Base-by-base conservation (phyloP, 495 filamentous ascomycete genomes). In the Parmelia sp. region DNA sequence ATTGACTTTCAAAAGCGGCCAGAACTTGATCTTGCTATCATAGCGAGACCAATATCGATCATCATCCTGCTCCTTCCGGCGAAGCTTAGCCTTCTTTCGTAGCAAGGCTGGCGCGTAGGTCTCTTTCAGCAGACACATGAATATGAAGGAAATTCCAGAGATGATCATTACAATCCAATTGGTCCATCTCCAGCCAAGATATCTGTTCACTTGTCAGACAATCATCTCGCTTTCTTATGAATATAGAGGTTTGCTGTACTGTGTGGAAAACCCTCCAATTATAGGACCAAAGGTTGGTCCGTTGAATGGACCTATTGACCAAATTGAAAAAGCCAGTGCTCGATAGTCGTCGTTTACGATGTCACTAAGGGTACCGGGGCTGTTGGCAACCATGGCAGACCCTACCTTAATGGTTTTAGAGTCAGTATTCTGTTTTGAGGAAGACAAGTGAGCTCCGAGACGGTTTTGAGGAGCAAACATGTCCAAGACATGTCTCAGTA, bases 141-240 rank as follows among this genome's bases (percentile, higher is more conserved):
- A 69, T 31, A 80, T 23, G 33, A 83, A 78, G 1, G 83, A 82
- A 0, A 82, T 77, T 3, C 84, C 87, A 0, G 81, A 77, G 3
- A 88, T 74, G 37, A 93, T 91, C 60, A 95, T 72, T 11, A 88
- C 83, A 23, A 96, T 74, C 90, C 91, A 96, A 71, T 88, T 89
- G n/a, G 84, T 87, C 90, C 90, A 95, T 36, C 89, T 75, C 91
- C 91, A 96, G 12, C 90, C 90, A 31, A 92, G 80, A 68, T 88
- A 86, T 27, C 74, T 89, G 77, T 62, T 74, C 83, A 19, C 19
- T 40, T 36, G 42, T 65, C 23, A 63, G 27, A 57, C 37, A 10
- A 36, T 55, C 36, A 3, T 9, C 8, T 8, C 25, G 27, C 29
- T 9, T 17, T 45, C 25, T 53, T 42, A 23, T 10, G 14, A 39